Conservation (phyloP, 108 stramenopile genomes). For the Cylindrotheca closterium region DNA sequence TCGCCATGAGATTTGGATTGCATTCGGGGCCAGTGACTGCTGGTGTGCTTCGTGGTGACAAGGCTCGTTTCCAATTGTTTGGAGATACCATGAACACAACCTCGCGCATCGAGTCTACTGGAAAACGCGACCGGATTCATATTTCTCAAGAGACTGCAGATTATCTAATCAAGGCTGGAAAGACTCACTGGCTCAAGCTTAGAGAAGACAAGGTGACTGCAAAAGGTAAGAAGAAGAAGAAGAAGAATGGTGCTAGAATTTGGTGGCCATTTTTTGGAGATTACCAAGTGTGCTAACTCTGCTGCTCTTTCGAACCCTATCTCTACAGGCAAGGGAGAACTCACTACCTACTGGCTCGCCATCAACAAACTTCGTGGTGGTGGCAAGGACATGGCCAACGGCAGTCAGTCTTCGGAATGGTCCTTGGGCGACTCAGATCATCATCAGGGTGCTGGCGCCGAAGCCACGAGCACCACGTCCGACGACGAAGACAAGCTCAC, state of each 20-base stretch:
- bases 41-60: conserved; percentile 37
- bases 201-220: conserved; percentile 33
- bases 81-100: conserved; percentile 51
- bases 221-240: conserved; percentile 24
- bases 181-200: conserved; percentile 23
- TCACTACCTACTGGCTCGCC: conserved; percentile 41
- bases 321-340: conserved; percentile 28
- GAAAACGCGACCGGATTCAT: conserved; percentile 30
- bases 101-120: conserved; percentile 50
- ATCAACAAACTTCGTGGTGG: not conserved
- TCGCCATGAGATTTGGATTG: conserved; percentile 48
- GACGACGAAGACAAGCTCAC: not conserved
- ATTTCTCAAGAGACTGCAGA: conserved; percentile 42
- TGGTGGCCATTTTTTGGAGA: not conserved
- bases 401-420: too few relatives aligned
- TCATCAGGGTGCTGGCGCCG: too few relatives aligned
- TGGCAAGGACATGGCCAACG: too few relatives aligned
- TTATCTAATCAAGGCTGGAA: conserved; percentile 18
- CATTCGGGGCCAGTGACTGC: conserved; percentile 53
- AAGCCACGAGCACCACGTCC: too few relatives aligned
- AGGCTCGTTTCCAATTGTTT: conserved; percentile 31
- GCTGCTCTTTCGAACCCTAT: not conserved
- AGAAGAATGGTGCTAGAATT: not conserved
- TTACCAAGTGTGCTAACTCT: not conserved
- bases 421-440: too few relatives aligned